These are phyloP conservation scores for Lentinula boryana DNA, from an alignment of 768 basidiomycete genomes.

Conservation along the genomic window DNA sequence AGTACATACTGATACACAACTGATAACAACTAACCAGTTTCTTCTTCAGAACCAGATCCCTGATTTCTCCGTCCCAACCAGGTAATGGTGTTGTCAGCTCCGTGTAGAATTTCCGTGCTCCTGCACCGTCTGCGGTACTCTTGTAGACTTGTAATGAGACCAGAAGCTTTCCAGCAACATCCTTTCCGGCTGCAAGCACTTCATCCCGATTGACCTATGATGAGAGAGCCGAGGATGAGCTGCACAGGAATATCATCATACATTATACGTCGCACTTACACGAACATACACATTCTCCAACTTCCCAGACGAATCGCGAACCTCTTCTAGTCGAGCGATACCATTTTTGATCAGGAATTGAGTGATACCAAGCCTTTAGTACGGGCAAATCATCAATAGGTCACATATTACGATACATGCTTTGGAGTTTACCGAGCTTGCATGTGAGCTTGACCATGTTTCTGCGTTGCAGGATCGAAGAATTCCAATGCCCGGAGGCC, in stretches of 20 bases:
- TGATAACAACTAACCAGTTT: constrained; percentile 49
- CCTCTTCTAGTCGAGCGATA: constrained; percentile 64
- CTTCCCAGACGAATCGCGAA: constrained; percentile 48
- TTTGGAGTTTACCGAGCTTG: constrained; percentile 61
- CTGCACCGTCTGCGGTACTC: constrained; percentile 79
- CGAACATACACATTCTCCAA: constrained; percentile 67
- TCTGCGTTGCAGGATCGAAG: constrained; percentile 74
- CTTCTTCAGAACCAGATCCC: constrained; percentile 73
- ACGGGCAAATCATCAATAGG: background rate
- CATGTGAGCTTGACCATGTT: constrained; percentile 90
- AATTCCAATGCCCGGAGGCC: constrained; percentile 69
- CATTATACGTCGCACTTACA: constrained; percentile 30
- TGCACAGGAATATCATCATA: background rate
- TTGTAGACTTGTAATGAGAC: constrained; percentile 79
- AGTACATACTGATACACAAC: background rate
- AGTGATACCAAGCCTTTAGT: constrained; percentile 68
- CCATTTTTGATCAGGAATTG: constrained; percentile 70
- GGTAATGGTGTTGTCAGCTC: constrained; percentile 66
- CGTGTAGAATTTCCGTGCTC: constrained; percentile 77
- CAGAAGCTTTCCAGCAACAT: constrained; percentile 67
- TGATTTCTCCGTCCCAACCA: constrained; percentile 70
- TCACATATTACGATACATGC: background rate
- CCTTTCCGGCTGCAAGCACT: constrained; percentile 59
- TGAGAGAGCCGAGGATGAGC: background rate
- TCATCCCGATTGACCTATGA: constrained; percentile 64